These are phyloP conservation scores for Pholiota molesta DNA, from an alignment of 768 basidiomycete species.

Conservation along the genomic window DNA sequence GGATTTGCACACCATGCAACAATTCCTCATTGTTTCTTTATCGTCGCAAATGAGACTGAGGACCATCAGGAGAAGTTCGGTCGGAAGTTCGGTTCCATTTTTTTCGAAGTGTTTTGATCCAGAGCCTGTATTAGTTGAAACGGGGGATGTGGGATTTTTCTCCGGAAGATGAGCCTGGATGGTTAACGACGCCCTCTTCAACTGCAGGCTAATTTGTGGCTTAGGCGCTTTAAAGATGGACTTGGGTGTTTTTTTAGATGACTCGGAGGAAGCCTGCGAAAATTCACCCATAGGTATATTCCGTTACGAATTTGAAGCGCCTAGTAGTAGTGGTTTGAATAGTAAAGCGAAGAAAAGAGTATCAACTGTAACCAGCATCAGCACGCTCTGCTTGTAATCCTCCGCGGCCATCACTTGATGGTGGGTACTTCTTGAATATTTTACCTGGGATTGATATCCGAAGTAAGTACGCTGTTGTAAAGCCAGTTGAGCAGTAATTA, in stretches of 20 bases:
- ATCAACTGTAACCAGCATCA: too few relatives aligned
- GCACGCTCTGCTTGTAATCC: too few relatives aligned
- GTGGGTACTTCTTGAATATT: not conserved
- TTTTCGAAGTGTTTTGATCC: not conserved
- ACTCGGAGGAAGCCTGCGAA: not conserved
- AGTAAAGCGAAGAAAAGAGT: too few relatives aligned
- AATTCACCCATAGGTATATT: not conserved
- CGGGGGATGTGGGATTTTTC: not conserved
- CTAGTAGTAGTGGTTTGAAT: not conserved
- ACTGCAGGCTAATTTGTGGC: not conserved
- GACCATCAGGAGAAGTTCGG: constrained; percentile 1
- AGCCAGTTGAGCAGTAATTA: too few relatives aligned
- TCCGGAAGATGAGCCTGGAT: not conserved
- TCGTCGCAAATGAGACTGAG: not conserved
- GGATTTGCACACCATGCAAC: not conserved
- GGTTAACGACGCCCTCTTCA: not conserved
- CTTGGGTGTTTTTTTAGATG: not conserved
- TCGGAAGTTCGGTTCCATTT: not conserved
- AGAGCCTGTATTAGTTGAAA: not conserved
- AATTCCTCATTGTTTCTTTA: not conserved
- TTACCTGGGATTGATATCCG: not conserved
- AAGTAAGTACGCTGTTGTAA: too few relatives aligned
- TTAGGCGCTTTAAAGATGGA: constrained; percentile 8
- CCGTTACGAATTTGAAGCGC: not conserved
- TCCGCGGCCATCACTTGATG: not conserved